Percentiles rank a stretch among this genome's conserved stretches.
These are phyloP conservation scores for Cryptococcus sp. DNA, from an alignment of 1,284 basidiomycete genomes.

Conservation along the genomic window DNA sequence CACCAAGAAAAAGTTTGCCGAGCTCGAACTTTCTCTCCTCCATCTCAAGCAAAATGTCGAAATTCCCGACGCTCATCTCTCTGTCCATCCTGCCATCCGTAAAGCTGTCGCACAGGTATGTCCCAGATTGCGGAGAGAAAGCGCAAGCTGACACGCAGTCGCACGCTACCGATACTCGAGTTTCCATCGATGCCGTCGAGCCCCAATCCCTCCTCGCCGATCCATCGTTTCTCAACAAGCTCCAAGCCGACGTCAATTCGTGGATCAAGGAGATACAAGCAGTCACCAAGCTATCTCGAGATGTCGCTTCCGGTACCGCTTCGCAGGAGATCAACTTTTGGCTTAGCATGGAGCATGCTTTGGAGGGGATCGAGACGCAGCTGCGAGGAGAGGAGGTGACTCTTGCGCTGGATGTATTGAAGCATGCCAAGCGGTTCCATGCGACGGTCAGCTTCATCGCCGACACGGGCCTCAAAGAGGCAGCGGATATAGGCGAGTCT, in stretches of 20 bases:
- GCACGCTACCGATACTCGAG: slow-evolving; percentile 30
- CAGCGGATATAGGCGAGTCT: slow-evolving; percentile 69
- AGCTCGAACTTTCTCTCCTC: slow-evolving; percentile 89
- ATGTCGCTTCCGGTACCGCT: slow-evolving; percentile 92
- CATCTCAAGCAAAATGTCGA: slow-evolving; percentile 99
- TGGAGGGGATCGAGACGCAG: slow-evolving; percentile 90
- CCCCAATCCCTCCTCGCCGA: slow-evolving; percentile 60
- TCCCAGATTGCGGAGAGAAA: not conserved
- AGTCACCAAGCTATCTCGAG: slow-evolving; percentile 86
- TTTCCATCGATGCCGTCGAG: slow-evolving; percentile 45
- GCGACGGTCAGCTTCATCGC: slow-evolving; percentile 97
- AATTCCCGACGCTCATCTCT: slow-evolving; percentile 91
- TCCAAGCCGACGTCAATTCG: slow-evolving; percentile 89
- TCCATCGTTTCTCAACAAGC: slow-evolving; percentile 84
- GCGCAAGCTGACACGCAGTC: slow-evolving; percentile 9
- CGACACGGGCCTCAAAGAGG: slow-evolving; percentile 92
- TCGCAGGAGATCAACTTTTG: slow-evolving; percentile 99
- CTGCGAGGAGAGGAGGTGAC: slow-evolving; percentile 85
- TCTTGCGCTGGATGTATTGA: slow-evolving; percentile 90
- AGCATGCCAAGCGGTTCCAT: slow-evolving; percentile 94
- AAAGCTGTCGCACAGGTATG: slow-evolving; percentile 71
- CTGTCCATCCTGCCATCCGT: slow-evolving; percentile 85
- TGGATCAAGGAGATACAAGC: slow-evolving; percentile 99
- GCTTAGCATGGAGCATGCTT: slow-evolving; percentile 85
- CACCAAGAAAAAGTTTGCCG: slow-evolving; percentile 98